Base-by-base conservation (phyloP, 345 rosid species). In the Gossypium australe region DNA sequence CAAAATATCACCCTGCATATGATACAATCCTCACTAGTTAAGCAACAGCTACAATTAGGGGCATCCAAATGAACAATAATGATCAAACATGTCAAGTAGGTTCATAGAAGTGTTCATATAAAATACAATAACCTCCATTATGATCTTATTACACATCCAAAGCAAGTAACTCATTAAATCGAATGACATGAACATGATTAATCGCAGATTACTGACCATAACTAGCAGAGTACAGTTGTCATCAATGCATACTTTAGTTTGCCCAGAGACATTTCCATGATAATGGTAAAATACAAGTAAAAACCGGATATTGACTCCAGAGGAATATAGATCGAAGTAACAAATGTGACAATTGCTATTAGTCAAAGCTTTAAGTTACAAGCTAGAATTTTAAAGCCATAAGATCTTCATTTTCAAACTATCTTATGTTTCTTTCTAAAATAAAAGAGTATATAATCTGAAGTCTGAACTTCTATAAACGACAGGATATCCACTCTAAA, bases 1-100 rank as follows among this genome's bases (percentile, higher is more conserved):
- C 87, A 95, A 75, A 78, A 95, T 93, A 78, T 95, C 99, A 9
- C 99, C 99, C 99, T 94, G 84, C 70, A 75, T 61, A 67, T 58
- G 51, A 78, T 61, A 58, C 52, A 45, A 48, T 29, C 44, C 45
- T 51, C 64, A 47, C 61, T 73, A 78, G 51, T 69, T 53, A 56
- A 75, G 38, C 45, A 70, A 73, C 48, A 27, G 25, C 38, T 47
- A 63, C 56, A 52, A 7, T 4, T 16, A 34, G 41, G 7, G 56
- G 56, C 17, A 52, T 52, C 20, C 10, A 52, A 52, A 52, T 16
- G 56, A 52, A 52, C 18, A 52, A 16, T 5, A 52, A 8, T 16
- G 56, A 17, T 52, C 9, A 52, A 17, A 17, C 56, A 17, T 17
- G 16, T 48, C 7, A 34, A 34, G 41, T 5, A 34, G 41, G 41